A percentile compares a stretch with the other conserved stretches of the same genome.
Conservation (phyloP, 169 alveolate genomes). For the Plasmodium coatneyi region DNA sequence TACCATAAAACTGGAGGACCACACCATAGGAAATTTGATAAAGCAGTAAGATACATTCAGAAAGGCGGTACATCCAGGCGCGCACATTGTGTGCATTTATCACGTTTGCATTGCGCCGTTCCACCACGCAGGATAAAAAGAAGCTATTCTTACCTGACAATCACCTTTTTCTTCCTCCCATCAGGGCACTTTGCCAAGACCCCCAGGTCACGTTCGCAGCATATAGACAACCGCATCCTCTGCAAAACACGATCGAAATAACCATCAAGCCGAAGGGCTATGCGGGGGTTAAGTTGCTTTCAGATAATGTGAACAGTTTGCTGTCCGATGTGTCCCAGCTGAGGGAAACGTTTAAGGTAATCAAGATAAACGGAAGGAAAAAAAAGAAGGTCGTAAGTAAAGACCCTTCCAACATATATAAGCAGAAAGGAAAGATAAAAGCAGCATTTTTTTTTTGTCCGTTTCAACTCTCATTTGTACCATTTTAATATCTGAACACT, state of each 20-base stretch:
- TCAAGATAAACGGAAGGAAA: background rate
- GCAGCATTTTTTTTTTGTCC: background rate
- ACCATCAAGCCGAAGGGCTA: slow-evolving; percentile 68
- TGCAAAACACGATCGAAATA: slow-evolving; percentile 60
- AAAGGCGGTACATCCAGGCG: background rate
- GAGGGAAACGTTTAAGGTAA: slow-evolving; percentile 45
- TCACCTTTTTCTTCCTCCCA: background rate
- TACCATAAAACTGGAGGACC: slow-evolving; percentile 70
- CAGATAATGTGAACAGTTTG: slow-evolving; percentile 41
- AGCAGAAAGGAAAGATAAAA: background rate
- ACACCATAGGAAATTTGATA: slow-evolving; percentile 70
- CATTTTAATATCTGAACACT: background rate
- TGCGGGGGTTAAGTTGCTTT: slow-evolving; percentile 69
- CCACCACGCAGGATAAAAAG: background rate
- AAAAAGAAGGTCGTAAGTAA: background rate
- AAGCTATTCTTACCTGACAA: background rate
- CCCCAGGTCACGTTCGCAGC: slow-evolving; percentile 73
- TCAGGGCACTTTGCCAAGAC: slow-evolving; percentile 71
- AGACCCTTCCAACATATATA: background rate
- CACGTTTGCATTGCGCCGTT: background rate
- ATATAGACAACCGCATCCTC: slow-evolving; percentile 73
- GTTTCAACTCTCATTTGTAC: background rate
- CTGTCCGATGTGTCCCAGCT: slow-evolving; percentile 32
- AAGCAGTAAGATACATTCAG: slow-evolving; percentile 26
- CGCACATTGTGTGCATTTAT: background rate